Percentiles rank a stretch among this genome's conserved stretches.
These are phyloP conservation scores for Trichoderma simmonsii DNA, from an alignment of 2,329 filamentous ascomycete genomes.

Conservation along the genomic window DNA sequence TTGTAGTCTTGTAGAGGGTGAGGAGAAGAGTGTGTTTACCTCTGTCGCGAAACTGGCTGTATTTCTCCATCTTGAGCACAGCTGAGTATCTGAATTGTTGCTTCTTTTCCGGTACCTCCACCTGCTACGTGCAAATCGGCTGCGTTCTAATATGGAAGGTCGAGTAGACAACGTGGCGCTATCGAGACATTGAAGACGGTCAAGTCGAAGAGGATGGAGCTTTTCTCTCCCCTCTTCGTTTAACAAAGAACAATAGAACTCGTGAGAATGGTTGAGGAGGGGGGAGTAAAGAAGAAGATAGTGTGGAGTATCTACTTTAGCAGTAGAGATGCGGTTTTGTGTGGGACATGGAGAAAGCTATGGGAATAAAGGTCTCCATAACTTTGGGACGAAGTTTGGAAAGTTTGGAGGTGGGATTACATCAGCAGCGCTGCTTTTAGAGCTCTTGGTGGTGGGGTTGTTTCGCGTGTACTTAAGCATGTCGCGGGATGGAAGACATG, in stretches of 20 bases:
- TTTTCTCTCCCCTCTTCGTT: slow-evolving; percentile 11
- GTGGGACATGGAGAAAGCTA: not conserved
- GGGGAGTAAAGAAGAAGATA: not conserved
- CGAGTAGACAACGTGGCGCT: slow-evolving; percentile 1
- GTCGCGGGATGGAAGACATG: not conserved
- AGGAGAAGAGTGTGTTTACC: slow-evolving; percentile 46
- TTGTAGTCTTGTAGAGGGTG: too few relatives aligned
- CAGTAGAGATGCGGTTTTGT: not conserved
- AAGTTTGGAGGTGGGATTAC: slow-evolving; percentile 17
- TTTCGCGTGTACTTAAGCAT: not conserved
- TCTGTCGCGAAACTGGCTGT: slow-evolving; percentile 87
- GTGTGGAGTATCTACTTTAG: not conserved
- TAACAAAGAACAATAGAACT: not conserved
- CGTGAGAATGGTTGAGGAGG: not conserved
- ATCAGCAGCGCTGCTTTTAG: slow-evolving; percentile 19
- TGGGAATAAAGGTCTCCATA: slow-evolving; percentile 4
- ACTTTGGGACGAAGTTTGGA: not conserved
- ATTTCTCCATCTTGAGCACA: slow-evolving; percentile 74
- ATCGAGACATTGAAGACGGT: slow-evolving; percentile 18
- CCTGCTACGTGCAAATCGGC: not conserved
- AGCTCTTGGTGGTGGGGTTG: not conserved
- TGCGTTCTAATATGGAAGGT: not conserved
- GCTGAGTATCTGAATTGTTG: not conserved
- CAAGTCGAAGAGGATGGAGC: not conserved
- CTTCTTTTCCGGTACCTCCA: not conserved